A percentile compares a stretch with the other conserved stretches of the same genome.
Evolutionary conservation across 495 filamentous ascomycete genomes (phyloP).

Genomic region (Lasiosphaeria miniovina): DNA sequence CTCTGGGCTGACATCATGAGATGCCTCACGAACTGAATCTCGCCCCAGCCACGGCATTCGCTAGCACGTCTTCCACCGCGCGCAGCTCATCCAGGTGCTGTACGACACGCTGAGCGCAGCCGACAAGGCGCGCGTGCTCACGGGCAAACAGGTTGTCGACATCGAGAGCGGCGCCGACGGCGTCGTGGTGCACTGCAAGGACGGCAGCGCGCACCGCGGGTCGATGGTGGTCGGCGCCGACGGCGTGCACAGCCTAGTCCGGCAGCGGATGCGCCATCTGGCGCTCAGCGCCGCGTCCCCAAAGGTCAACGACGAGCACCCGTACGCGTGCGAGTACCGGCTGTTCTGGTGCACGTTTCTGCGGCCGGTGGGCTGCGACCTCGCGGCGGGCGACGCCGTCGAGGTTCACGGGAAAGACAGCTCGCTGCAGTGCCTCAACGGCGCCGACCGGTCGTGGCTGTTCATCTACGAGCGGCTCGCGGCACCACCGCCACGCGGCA

Average conservation of each 20-base stretch:
- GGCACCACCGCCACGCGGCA: constrained; percentile 24
- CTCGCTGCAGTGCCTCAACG: not conserved
- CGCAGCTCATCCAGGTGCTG: constrained; percentile 32
- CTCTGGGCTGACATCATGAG: not conserved
- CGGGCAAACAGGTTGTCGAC: constrained; percentile 30
- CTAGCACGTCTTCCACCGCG: constrained; percentile 29
- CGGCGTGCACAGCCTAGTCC: constrained; percentile 45
- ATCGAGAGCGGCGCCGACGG: constrained; percentile 21
- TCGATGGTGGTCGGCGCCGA: constrained; percentile 53
- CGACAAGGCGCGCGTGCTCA: constrained; percentile 28
- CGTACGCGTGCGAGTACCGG: constrained; percentile 30
- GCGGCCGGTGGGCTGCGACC: constrained; percentile 7
- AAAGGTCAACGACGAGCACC: constrained; percentile 23
- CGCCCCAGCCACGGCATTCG: constrained; percentile 13
- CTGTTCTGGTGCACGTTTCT: constrained; percentile 27
- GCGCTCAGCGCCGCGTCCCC: constrained; percentile 19
- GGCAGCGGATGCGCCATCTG: constrained; percentile 39
- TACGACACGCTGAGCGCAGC: constrained; percentile 31
- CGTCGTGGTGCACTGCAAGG: constrained; percentile 31
- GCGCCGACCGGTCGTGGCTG: constrained; percentile 30
- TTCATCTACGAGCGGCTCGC: constrained; percentile 41
- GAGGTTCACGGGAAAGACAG: not conserved
- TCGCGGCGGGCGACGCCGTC: not conserved
- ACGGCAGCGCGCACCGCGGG: constrained; percentile 40
- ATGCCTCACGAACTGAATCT: not conserved